Conservation (phyloP, 208 protist genomes). For the Leishmania martiniquensis region DNA sequence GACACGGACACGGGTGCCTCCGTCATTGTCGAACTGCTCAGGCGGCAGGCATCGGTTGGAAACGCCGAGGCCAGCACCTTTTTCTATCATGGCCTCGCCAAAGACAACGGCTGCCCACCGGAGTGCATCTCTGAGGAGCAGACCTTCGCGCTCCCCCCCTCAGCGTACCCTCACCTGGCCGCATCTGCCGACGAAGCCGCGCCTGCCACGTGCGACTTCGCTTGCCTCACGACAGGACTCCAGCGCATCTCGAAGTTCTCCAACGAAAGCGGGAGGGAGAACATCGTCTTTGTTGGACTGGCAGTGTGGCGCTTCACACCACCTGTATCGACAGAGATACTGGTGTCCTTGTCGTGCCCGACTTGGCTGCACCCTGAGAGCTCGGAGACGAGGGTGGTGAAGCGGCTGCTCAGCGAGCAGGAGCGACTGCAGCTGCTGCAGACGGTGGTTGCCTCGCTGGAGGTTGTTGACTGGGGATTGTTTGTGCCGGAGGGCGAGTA, state of each 20-base stretch:
- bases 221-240: conserved; percentile 43
- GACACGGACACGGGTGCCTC: conserved; percentile 57
- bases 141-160: conserved; percentile 15
- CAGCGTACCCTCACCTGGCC: conserved; percentile 44
- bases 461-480: conserved; percentile 61
- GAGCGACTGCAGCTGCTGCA: conserved; percentile 42
- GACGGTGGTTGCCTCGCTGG: conserved; percentile 39
- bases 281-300: conserved; percentile 60
- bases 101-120: conserved; percentile 56
- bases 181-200: neutral
- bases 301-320: conserved; percentile 61
- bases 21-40: conserved; percentile 75
- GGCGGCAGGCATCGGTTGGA: conserved; percentile 39
- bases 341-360: conserved; percentile 68
- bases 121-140: conserved; percentile 3
- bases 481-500: conserved; percentile 64
- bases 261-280: conserved; percentile 74
- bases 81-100: conserved; percentile 72
- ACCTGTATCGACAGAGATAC: conserved; percentile 63
- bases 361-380: conserved; percentile 54
- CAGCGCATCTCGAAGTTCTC: conserved; percentile 77
- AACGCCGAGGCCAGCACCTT: conserved; percentile 54
- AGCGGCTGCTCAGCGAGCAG: conserved; percentile 40
- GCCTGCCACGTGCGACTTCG: conserved; percentile 42
- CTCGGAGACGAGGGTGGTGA: conserved; percentile 55